phyloP scores from a whole-genome alignment of 345 rosid species.

The Eucalyptus pumila region DNA sequence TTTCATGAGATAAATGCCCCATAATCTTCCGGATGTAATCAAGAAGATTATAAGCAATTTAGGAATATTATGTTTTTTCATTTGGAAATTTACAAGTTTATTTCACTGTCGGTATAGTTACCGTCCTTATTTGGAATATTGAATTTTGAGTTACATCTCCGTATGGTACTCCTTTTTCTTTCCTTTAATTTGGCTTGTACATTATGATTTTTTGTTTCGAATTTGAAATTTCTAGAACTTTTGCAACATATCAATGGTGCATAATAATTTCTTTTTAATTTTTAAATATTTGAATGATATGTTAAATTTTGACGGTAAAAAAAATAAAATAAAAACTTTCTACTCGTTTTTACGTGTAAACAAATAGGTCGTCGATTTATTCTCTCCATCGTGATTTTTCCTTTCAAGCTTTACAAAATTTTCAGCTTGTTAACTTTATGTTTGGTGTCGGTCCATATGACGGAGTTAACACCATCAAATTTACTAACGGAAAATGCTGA shows the following conservation, averaged over 20 bases:
- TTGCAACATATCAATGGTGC: background rate
- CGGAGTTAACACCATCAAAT: too few species aligned
- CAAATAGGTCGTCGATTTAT: background rate
- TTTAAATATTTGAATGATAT: background rate
- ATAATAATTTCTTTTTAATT: background rate
- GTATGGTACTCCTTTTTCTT: background rate
- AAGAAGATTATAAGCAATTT: background rate
- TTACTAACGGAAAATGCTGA: too few species aligned
- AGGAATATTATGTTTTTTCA: background rate
- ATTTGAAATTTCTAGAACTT: background rate
- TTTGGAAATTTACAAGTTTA: background rate
- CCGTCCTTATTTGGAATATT: background rate
- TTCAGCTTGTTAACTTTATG: background rate
- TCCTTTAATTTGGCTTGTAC: background rate
- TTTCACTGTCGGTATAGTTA: background rate
- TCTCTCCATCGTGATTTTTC: background rate
- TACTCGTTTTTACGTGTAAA: background rate
- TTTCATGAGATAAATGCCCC: background rate
- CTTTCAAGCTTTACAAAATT: background rate
- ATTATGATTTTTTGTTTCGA: background rate
- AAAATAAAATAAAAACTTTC: background rate
- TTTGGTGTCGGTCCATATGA: background rate
- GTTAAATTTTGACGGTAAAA: background rate
- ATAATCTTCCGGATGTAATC: background rate
- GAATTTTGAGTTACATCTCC: background rate